Percentiles rank a stretch among this genome's conserved stretches.
phyloP scores from a whole-genome alignment of 306 rosid genomes.

The Adenanthera pavonina region DNA sequence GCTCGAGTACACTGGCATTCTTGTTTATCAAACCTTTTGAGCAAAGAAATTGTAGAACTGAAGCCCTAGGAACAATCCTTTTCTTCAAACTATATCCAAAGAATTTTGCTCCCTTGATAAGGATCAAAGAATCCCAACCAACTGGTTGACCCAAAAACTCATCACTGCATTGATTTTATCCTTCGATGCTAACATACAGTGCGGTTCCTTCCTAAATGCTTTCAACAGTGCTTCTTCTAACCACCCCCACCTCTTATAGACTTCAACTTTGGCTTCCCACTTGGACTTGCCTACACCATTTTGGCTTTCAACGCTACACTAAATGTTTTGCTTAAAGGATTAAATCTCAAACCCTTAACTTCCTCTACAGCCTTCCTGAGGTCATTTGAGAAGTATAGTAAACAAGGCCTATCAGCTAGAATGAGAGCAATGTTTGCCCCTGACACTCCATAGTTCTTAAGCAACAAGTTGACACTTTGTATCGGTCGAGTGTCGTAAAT shows the following conservation, averaged over 20 bases:
- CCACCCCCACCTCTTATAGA: constrained; percentile 65
- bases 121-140: constrained; percentile 32
- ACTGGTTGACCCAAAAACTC: constrained; percentile 48
- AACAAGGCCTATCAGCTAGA: background rate
- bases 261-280: constrained; percentile 48
- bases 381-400: background rate
- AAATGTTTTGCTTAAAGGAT: constrained; percentile 33
- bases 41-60: constrained; percentile 34
- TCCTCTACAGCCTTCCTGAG: constrained; percentile 26
- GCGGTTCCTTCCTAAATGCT: constrained; percentile 52
- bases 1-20: background rate
- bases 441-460: constrained; percentile 9
- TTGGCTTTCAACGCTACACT: constrained; percentile 38
- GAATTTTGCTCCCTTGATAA: background rate
- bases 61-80: constrained; percentile 56
- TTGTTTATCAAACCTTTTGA: constrained; percentile 40
- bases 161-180: constrained; percentile 47
- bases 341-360: constrained; percentile 52
- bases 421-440: background rate
- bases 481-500: background rate
- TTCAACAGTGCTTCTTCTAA: constrained; percentile 42
- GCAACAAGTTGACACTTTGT: background rate
- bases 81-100: constrained; percentile 49
- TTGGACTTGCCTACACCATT: constrained; percentile 27
- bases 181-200: constrained; percentile 41